Base-by-base conservation (phyloP, 805 yeast species). In the Lipomyces orientalis region DNA sequence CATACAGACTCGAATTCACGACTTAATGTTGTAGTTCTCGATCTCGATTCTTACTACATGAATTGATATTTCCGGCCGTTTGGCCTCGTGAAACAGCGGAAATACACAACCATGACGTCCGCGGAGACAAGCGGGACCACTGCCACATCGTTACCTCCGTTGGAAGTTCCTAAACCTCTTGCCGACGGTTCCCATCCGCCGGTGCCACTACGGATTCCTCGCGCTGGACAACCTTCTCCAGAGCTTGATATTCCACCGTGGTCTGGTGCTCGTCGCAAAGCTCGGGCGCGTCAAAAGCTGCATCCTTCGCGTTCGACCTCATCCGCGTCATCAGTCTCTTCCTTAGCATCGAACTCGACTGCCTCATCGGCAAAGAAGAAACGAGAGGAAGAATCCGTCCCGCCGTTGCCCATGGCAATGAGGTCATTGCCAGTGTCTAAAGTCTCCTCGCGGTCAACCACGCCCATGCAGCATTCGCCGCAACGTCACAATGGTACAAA, bases 181-280 rank as follows among this genome's bases (percentile, higher is more conserved):
- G 22, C 22, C 49, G 22, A n/a, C 8, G n/a, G n/a, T 7, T 22
- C 49, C 22, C 3, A 19, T 43, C 3, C 22, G 33, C 9, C 33
- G 6, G 55, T 52, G 31, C 55, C 34, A 10, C 55, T 52, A 25
- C 55, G 19, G 2, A 52, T 19, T 52, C n/a, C 55, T 25, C 29
- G 22, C 2, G 33, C 51, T 10, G 58, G 58, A 5, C 31, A 12
- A 5, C 59, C 59, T 5, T 22, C 63, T 8, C 56, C 65, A 2
- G 65, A 55, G n/a, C 61, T 56, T 8, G 61, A 62, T n/a, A 56
- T 62, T 29, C 61, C 65, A 5, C 61, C 61, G n/a, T 62, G 62
- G 62, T 35, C 62, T 22, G 56, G 56, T 14, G 22, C 57, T n/a
- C 16, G 54, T 46, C 34, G 33, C 14, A 49, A 29, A 31, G 14